Base-by-base conservation (phyloP, 2,329 filamentous ascomycete species). In the Lasiodiplodia gonubiensis region DNA sequence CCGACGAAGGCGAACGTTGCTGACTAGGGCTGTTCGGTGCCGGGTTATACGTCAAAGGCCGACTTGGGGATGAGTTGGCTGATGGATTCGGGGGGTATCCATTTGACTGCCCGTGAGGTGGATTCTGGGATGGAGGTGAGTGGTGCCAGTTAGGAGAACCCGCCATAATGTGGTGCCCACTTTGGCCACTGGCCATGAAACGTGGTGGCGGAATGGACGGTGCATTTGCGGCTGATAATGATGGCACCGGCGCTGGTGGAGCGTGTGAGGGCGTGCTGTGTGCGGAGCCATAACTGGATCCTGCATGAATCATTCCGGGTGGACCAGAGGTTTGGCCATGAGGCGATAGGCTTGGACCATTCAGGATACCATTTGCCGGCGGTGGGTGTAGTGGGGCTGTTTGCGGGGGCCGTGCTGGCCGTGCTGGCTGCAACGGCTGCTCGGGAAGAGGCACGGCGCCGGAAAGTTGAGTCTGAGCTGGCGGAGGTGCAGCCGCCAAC, bases 261-360 rank as follows among this genome's bases (percentile, higher is more conserved):
- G 49, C 18, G 7, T 33, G 49, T 16, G 49, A 39, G 30, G 59
- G 57, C 10, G 66, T 53, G 51, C 66, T 63, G 46, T 63, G 59
- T 12, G 59, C 59, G 35, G 57, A 68, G 2, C 42, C 39, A n/a
- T 66, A 57, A 30, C 64, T 33, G 5, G 64, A 57, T 4, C 52
- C 51, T 14, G 33, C 49, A 14, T 30, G 55, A 3, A 46, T 57
- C 14, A 67, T 61, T 5, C 66, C 66, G 7, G 80, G 79, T 27
- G 80, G 79, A 30, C 79, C 80, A 53, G 78, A 76, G 67, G 76
- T 74, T 70, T 83, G 81, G 18, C 79, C 80, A 23, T 80, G 79
- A 21, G 82, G 80, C 49, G 80, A 81, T 8, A 83, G 74, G 67
- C 78, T 80, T 4, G 81, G 80, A 4, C 81, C 81, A 70, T 80